phyloP scores from a whole-genome alignment of 1,139 yeast species.

The Williopsis jadinii region DNA sequence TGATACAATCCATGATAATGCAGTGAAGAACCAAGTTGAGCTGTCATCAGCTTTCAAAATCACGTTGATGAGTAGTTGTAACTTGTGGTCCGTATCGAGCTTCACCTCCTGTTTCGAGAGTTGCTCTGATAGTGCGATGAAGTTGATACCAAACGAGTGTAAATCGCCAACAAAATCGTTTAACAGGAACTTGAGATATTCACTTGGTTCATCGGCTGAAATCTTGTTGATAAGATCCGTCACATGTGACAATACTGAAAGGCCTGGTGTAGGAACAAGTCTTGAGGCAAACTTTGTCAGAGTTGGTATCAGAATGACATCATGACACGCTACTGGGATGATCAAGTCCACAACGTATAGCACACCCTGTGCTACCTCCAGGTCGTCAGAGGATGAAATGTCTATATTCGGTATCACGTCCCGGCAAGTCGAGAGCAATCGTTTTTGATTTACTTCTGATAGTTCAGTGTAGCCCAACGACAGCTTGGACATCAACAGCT shows the following conservation, averaged over 20 bases:
- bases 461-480: neutral
- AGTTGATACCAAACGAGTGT: slow-evolving; percentile 6
- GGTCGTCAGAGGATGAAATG: no score
- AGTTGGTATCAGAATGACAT: no score
- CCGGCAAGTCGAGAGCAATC: no score
- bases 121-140: slow-evolving; percentile 1
- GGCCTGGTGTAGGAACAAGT: no score
- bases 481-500: slow-evolving; percentile 3
- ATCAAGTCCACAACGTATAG: no score
- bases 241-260: neutral
- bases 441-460: no score
- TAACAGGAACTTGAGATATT: slow-evolving; percentile 6
- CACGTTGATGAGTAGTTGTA: slow-evolving; percentile 7
- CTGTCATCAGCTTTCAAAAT: slow-evolving; percentile 2
- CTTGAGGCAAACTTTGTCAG: no score
- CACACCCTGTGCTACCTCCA: no score
- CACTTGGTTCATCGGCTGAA: slow-evolving; percentile 1
- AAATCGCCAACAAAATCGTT: slow-evolving; percentile 3
- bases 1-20: slow-evolving; percentile 9
- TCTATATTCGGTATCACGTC: no score
- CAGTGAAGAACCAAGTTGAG: slow-evolving; percentile 3
- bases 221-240: slow-evolving; percentile 2
- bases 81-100: slow-evolving; percentile 2
- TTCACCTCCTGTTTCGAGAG: neutral
- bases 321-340: no score